Percentiles rank a stretch among this genome's conserved stretches.
Evolutionary conservation across 148 eudicot species (phyloP).

Genomic region (Vaccinium darrowii): DNA sequence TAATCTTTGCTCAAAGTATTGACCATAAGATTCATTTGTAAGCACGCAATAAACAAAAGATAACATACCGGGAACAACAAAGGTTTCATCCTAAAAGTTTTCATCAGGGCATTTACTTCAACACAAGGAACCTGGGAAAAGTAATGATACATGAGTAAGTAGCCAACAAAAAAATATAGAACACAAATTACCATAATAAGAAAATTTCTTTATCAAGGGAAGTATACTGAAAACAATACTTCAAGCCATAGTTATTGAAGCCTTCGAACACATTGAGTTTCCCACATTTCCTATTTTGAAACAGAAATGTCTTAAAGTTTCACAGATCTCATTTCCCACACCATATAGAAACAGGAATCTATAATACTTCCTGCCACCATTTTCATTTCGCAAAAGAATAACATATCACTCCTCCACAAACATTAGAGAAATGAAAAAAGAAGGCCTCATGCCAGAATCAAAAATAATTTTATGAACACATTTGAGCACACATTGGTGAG

Average conservation of each 20-base stretch:
- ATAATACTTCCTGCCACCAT: neutral
- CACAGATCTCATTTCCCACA: neutral
- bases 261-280: constrained; percentile 4
- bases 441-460: neutral
- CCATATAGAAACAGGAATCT: neutral
- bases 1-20: neutral
- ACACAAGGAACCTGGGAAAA: constrained; percentile 86
- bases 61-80: constrained; percentile 75
- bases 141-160: constrained; percentile 10
- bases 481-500: neutral
- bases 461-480: too few relatives aligned
- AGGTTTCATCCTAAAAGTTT: constrained; percentile 95
- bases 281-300: neutral
- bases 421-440: neutral
- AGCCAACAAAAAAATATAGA: constrained; percentile 8
- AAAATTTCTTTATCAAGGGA: neutral
- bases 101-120: constrained; percentile 95
- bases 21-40: constrained; percentile 8
- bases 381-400: neutral
- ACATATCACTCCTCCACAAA: neutral
- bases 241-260: constrained; percentile 7
- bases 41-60: constrained; percentile 11
- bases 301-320: neutral
- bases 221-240: neutral
- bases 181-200: neutral